A percentile compares a stretch with the other conserved stretches of the same genome.
Conservation (phyloP, 305 asterid species). For the Plantago coronopus region DNA sequence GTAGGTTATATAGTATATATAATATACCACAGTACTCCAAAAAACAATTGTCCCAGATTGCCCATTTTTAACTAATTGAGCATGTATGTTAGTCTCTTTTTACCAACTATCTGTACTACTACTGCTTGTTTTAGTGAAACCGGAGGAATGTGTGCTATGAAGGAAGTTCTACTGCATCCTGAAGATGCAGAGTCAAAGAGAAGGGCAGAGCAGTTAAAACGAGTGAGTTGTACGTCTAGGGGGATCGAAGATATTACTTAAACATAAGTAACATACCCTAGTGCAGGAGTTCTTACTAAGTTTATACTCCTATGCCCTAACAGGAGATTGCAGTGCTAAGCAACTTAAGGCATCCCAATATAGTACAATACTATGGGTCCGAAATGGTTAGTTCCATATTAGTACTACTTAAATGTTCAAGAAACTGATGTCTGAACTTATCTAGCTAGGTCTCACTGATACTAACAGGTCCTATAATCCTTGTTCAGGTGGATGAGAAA, state of each 20-base stretch:
- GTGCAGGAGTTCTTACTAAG: slow-evolving; percentile 19
- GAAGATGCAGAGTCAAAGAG: slow-evolving; percentile 96
- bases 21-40: no score
- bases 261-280: no score
- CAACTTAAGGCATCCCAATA: slow-evolving; percentile 86
- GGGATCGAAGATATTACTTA: no score
- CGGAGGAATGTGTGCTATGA: slow-evolving; percentile 99
- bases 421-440: background rate
- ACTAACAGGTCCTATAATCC: slow-evolving; percentile 24
- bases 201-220: slow-evolving; percentile 93
- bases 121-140: slow-evolving; percentile 56
- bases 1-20: slow-evolving; percentile 27
- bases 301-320: slow-evolving; percentile 23
- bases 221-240: slow-evolving; percentile 81
- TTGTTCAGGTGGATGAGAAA: slow-evolving; percentile 74
- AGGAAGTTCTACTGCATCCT: slow-evolving; percentile 87
- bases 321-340: slow-evolving; percentile 90
- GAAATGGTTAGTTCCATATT: slow-evolving; percentile 72
- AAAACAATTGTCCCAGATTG: no score
- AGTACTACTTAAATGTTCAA: background rate
- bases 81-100: background rate
- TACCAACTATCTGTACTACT: slow-evolving; percentile 4
- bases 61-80: background rate
- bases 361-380: slow-evolving; percentile 91
- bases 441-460: no score